Conservation (phyloP, 129 eudicot species). For the Oenanthe sinensis region DNA sequence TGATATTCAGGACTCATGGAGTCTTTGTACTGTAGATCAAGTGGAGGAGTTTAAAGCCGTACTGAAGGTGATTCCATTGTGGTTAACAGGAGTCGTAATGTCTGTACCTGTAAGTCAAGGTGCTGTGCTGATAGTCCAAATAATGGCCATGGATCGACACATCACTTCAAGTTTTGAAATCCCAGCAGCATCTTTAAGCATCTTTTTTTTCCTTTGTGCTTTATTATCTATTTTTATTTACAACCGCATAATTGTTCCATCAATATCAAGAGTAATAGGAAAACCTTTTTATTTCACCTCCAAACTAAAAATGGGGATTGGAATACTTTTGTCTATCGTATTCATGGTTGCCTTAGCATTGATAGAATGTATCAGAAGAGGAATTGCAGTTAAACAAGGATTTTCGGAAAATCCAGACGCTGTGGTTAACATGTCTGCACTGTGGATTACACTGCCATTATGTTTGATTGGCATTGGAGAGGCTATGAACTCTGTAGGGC, state of each 20-base stretch:
- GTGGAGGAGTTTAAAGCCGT: conserved; percentile 30
- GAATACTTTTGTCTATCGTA: conserved; percentile 17
- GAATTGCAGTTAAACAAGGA: conserved; percentile 14
- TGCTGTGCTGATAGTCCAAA: conserved; percentile 8
- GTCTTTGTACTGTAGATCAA: conserved; percentile 30
- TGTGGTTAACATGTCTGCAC: conserved; percentile 11
- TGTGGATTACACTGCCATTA: conserved; percentile 40
- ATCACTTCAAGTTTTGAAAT: conserved; percentile 22
- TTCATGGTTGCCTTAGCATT: conserved; percentile 16
- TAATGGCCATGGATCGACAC: conserved; percentile 22
- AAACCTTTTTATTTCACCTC: conserved; percentile 17
- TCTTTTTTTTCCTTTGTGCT: not conserved
- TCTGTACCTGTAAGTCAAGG: not conserved
- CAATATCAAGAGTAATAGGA: conserved; percentile 15
- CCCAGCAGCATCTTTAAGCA: conserved; percentile 15
- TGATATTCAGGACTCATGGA: conserved; percentile 22
- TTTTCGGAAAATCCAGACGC: not conserved
- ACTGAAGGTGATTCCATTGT: conserved; percentile 25
- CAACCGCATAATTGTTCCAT: conserved; percentile 27
- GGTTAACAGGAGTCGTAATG: conserved; percentile 22
- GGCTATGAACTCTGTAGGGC: not conserved
- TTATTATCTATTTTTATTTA: conserved; percentile 10
- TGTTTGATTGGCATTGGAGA: not conserved
- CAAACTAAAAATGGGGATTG: conserved; percentile 33
- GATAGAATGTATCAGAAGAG: conserved; percentile 23